These are phyloP conservation scores for Bromus sterilis DNA, from an alignment of 176 grass and related monocot species.

Conservation along the genomic window DNA sequence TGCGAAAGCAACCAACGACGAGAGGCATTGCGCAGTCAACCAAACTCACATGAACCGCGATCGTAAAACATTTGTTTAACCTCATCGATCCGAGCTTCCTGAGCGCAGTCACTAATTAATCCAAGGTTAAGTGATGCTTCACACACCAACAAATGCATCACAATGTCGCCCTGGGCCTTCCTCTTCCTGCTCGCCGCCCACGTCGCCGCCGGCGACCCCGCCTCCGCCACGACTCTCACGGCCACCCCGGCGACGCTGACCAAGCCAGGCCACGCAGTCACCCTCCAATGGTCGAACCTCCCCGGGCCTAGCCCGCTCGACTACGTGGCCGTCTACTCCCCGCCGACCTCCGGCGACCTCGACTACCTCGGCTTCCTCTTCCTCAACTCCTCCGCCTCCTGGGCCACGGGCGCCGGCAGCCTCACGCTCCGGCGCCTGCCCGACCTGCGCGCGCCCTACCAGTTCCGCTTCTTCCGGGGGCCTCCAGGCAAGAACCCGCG, in stretches of 20 bases:
- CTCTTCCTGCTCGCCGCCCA: conserved; percentile 6
- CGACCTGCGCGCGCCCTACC: conserved; percentile 61
- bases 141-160: no score
- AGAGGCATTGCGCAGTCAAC: no score
- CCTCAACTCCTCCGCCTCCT: conserved; percentile 59
- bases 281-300: conserved; percentile 50
- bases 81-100: no score
- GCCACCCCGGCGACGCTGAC: conserved; percentile 40
- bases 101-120: no score
- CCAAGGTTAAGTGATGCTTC: no score
- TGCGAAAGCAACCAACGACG: no score
- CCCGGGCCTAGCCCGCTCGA: conserved; percentile 61
- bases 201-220: conserved; percentile 1
- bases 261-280: conserved; percentile 25
- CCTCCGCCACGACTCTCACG: conserved; percentile 27
- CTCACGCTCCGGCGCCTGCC: conserved; percentile 52
- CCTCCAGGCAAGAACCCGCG: conserved; percentile 33
- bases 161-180: no score
- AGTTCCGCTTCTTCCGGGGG: conserved; percentile 81
- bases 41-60: no score
- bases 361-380: conserved; percentile 86
- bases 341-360: conserved; percentile 52
- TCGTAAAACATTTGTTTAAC: no score
- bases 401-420: conserved; percentile 38
- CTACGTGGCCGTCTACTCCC: conserved; percentile 77